Evolutionary conservation across 352 stramenopile species (phyloP).

Genomic region (Phytophthora aleatoria): DNA sequence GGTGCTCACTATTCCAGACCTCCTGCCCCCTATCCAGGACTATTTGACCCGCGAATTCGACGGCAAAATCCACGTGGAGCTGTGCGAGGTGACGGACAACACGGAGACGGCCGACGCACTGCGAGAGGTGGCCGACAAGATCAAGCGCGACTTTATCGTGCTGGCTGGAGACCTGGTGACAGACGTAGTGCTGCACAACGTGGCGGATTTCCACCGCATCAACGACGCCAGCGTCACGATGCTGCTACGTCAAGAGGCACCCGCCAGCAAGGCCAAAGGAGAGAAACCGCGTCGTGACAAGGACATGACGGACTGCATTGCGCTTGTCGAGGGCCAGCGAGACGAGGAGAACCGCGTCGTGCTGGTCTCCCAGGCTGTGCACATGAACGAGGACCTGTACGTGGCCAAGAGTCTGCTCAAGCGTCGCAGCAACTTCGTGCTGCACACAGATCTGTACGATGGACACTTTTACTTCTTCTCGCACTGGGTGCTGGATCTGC

Average conservation of each 20-base stretch:
- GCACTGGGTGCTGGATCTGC: conserved; percentile 78
- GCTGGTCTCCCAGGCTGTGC: conserved; percentile 69
- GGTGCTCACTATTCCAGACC: conserved; percentile 64
- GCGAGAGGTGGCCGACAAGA: conserved; percentile 71
- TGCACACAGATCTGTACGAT: conserved; percentile 85
- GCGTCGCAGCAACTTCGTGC: conserved; percentile 67
- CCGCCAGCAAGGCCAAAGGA: conserved; percentile 46
- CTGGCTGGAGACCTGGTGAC: conserved; percentile 80
- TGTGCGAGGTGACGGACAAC: conserved; percentile 76
- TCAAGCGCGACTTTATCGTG: conserved; percentile 86
- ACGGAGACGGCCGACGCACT: conserved; percentile 78
- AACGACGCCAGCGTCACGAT: conserved; percentile 87
- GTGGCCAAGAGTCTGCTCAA: conserved; percentile 80
- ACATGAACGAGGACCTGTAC: conserved; percentile 85
- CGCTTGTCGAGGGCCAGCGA: conserved; percentile 48
- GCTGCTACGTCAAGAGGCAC: conserved; percentile 64
- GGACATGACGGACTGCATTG: conserved; percentile 86
- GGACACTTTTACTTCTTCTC: conserved; percentile 88
- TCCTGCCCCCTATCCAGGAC: conserved; percentile 73
- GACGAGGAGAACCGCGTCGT: conserved; percentile 72
- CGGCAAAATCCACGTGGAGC: conserved; percentile 78
- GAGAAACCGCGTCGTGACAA: conserved; percentile 79
- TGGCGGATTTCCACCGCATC: conserved; percentile 84
- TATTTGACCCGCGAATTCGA: conserved; percentile 81
- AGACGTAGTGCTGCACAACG: conserved; percentile 79